Percentiles rank a stretch among this genome's conserved stretches.
phyloP scores from a whole-genome alignment of 2,329 filamentous ascomycete genomes.

The Herpotrichia juniperi region DNA sequence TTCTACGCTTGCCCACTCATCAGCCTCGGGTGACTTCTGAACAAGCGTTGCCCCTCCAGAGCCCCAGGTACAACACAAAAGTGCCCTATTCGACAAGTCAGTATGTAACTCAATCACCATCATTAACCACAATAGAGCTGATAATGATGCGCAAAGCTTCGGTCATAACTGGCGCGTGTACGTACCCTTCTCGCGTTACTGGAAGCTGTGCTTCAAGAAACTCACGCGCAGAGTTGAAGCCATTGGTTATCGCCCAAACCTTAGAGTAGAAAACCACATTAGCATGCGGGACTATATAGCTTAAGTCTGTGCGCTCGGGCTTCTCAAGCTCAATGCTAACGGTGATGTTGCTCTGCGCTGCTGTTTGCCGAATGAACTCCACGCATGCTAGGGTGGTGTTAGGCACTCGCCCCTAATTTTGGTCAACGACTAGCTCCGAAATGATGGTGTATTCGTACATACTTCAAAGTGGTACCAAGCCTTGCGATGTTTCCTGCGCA shows the following conservation, averaged over 20 bases:
- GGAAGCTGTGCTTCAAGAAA: slow-evolving; percentile 50
- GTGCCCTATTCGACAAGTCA: slow-evolving; percentile 40
- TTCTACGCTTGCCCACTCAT: slow-evolving; percentile 16
- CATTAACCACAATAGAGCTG: no score
- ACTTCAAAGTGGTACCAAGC: slow-evolving; percentile 77
- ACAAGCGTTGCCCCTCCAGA: slow-evolving; percentile 58
- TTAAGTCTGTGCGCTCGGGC: slow-evolving; percentile 64
- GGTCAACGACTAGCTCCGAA: background rate
- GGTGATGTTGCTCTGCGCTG: slow-evolving; percentile 33
- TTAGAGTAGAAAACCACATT: slow-evolving; percentile 78
- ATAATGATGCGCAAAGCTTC: background rate
- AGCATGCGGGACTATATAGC: slow-evolving; percentile 64
- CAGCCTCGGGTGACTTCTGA: slow-evolving; percentile 33
- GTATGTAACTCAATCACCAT: slow-evolving; percentile 6
- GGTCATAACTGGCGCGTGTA: background rate
- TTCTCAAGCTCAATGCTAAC: slow-evolving; percentile 78
- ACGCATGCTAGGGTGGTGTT: slow-evolving; percentile 54
- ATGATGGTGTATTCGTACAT: background rate
- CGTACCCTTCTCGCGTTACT: slow-evolving; percentile 54
- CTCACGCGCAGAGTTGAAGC: slow-evolving; percentile 48
- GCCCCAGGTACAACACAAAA: slow-evolving; percentile 67
- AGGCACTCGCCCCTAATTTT: slow-evolving; percentile 64
- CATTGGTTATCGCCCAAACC: slow-evolving; percentile 62
- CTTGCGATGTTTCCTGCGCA: background rate
- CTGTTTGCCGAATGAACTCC: background rate